A percentile compares a stretch with the other conserved stretches of the same genome.
Evolutionary conservation across 108 stramenopile genomes (phyloP).

Genomic region (Chaetoceros muelleri): DNA sequence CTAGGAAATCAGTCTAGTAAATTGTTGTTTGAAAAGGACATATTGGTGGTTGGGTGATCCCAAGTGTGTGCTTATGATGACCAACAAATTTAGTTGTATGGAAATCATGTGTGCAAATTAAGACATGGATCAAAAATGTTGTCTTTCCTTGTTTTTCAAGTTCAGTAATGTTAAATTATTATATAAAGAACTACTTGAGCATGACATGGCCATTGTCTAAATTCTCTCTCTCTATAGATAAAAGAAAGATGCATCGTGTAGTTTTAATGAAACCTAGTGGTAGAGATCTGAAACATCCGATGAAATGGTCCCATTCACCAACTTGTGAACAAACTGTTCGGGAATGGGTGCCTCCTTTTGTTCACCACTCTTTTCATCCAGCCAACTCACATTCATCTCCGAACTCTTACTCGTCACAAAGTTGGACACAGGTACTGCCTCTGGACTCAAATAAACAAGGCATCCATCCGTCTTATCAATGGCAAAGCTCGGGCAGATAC

Average conservation of each 20-base stretch:
- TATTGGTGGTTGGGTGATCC: too few species aligned
- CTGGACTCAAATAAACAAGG: slow-evolving; percentile 74
- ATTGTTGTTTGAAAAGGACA: too few species aligned
- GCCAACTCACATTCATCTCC: slow-evolving; percentile 95
- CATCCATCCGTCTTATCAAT: slow-evolving; percentile 98
- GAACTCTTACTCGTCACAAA: slow-evolving; percentile 86
- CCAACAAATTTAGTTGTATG: neutral
- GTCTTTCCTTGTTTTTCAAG: neutral
- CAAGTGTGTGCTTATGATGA: too few species aligned
- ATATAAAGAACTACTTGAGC: neutral
- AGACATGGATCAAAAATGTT: neutral
- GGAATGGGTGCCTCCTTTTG: slow-evolving; percentile 94
- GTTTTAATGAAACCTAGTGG: slow-evolving; percentile 33
- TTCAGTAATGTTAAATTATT: neutral
- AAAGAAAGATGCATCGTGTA: too few species aligned
- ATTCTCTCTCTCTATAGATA: too few species aligned
- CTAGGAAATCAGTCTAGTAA: too few species aligned
- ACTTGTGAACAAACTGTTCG: slow-evolving; percentile 88
- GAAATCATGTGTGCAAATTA: neutral
- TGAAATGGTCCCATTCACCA: slow-evolving; percentile 45
- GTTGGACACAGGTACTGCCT: slow-evolving; percentile 42
- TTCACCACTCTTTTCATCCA: slow-evolving; percentile 66
- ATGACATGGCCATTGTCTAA: neutral
- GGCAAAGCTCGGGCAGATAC: slow-evolving; percentile 80
- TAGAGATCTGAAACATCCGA: slow-evolving; percentile 89